Conservation (phyloP, 2,329 filamentous ascomycete genomes). For the Fusarium paranaense region DNA sequence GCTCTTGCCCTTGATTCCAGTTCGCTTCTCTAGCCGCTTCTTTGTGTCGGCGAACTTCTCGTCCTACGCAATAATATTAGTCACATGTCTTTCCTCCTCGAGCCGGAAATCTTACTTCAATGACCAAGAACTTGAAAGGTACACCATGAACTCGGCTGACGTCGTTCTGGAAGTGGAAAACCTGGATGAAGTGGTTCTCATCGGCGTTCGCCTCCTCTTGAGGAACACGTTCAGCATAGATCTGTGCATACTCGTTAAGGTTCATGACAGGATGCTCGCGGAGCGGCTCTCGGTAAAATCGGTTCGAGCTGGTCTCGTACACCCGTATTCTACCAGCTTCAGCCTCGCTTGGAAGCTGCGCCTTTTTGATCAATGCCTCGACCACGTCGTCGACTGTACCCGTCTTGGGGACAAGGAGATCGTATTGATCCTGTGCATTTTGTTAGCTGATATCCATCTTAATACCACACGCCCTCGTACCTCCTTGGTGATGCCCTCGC, state of each 20-base stretch:
- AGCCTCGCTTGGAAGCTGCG: constrained; percentile 78
- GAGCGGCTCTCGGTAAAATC: constrained; percentile 82
- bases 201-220: constrained; percentile 74
- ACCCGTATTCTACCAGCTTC: constrained; percentile 79
- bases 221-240: constrained; percentile 85
- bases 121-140: constrained; percentile 90
- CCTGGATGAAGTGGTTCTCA: constrained; percentile 74
- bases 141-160: constrained; percentile 85
- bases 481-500: constrained; percentile 92
- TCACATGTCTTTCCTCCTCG: too few species aligned
- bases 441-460: constrained; percentile 4
- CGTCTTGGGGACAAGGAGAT: constrained; percentile 89
- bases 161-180: constrained; percentile 94
- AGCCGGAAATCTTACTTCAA: constrained; percentile 69
- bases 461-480: constrained; percentile 58
- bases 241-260: constrained; percentile 85
- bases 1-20: constrained; percentile 95
- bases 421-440: constrained; percentile 72
- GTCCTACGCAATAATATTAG: constrained; percentile 61
- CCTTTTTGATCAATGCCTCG: constrained; percentile 81
- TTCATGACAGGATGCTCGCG: constrained; percentile 79
- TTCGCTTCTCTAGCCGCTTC: constrained; percentile 91
- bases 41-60: constrained; percentile 93
- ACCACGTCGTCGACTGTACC: constrained; percentile 85
- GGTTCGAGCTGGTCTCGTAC: constrained; percentile 85